These are phyloP conservation scores for Eucalyptus camaldulensis DNA, from an alignment of 345 rosid species.

Conservation along the genomic window DNA sequence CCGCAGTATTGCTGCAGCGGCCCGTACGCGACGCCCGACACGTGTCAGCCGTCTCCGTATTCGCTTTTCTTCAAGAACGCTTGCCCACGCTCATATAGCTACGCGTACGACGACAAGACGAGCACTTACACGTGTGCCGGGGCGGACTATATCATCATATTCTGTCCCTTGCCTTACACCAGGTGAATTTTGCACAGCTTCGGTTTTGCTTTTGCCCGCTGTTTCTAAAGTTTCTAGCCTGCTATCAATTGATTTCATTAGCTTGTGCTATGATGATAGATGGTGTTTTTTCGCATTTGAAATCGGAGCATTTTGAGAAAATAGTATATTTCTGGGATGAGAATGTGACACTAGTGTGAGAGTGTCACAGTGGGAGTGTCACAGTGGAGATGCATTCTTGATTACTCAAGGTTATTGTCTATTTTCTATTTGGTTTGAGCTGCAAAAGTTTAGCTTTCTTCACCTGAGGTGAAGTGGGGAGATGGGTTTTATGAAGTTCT, in stretches of 20 bases:
- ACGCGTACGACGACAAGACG: conserved; percentile 81
- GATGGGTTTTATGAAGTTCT: not conserved
- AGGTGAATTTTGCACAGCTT: conserved; percentile 26
- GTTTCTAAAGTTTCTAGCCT: not conserved
- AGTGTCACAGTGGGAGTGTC: not conserved
- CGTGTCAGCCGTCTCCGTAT: conserved; percentile 55
- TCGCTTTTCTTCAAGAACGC: conserved; percentile 67
- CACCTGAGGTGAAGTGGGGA: not conserved
- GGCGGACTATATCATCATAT: conserved; percentile 54
- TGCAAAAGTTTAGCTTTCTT: not conserved
- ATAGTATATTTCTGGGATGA: not conserved
- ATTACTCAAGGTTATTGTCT: not conserved
- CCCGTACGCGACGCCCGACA: conserved; percentile 65
- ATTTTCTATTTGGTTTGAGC: not conserved
- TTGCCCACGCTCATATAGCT: conserved; percentile 90
- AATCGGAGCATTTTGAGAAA: not conserved
- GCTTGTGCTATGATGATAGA: not conserved
- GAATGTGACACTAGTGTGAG: not conserved
- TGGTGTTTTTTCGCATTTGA: not conserved
- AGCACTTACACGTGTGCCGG: conserved; percentile 78
- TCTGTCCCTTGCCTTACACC: conserved; percentile 82
- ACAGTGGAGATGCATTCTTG: not conserved
- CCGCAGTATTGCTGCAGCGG: conserved; percentile 72
- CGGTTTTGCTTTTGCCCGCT: not conserved
- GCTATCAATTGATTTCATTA: not conserved